Evolutionary conservation across 768 basidiomycete genomes (phyloP), one percentile per base, ranked within the genome.

Genomic region (Suillus plorans): DNA sequence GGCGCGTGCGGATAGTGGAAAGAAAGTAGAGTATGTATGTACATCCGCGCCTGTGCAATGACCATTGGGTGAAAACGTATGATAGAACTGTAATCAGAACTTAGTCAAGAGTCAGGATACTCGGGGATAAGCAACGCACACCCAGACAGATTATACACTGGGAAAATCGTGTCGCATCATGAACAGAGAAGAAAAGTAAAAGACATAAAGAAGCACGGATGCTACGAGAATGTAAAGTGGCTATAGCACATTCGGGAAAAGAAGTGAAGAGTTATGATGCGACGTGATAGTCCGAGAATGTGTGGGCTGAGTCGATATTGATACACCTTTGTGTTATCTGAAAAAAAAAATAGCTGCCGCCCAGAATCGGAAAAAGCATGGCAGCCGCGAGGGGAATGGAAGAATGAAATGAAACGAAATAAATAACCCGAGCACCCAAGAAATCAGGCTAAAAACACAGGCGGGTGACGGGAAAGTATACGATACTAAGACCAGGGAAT

Each of bases 111-210:
- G 10, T 39, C 14, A n/a, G 34, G 1, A 39, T 10, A 6, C 18
- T 3, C 44, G 5, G n/a, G 18, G 50, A 14, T 13, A 66, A 16
- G 31, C 28, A 18, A 69, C 74, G 20, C 60, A 75, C 74, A 67
- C 68, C 72, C 56, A 64, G 71, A 65, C 74, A 69, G 62, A 61
- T 53, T 70, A 67, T 63, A 76, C 68, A 69, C 59, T 71, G 67
- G 31, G 74, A 76, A 68, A 72, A 76, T 65, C 74, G 72, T 39
- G 74, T 71, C 74, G 73, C 76, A 76, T 60, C 74, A 76, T 76
- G 68, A 69, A 77, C 76, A 66, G 68, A 70, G 68, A 28, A 50
- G n/a, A 68, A 64, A 52, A 52, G 9, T 8, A 59, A 60, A 49
- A 36, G 0, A 13, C 12, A 36, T 6, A 31, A 22, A 42, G 22